phyloP scores from a whole-genome alignment of 441 rosid species.

The Raphanus hybrid region DNA sequence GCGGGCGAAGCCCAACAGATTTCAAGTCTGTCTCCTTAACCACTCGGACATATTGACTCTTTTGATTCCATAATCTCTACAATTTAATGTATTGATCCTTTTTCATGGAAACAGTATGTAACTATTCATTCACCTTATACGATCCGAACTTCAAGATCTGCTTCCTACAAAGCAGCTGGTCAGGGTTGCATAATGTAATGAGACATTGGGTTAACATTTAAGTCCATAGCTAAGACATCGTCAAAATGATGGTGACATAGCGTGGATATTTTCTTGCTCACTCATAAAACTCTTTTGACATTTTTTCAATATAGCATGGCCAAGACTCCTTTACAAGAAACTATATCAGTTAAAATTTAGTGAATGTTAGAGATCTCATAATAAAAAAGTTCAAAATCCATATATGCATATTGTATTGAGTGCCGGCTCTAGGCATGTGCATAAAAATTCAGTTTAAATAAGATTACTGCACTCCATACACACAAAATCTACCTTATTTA shows the following conservation, averaged over 20 bases:
- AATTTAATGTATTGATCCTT: too few species aligned
- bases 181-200: background rate
- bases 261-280: background rate
- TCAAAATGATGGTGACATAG: background rate
- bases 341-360: background rate
- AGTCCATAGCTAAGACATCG: background rate
- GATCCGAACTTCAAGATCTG: background rate
- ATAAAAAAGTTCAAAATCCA: too few species aligned
- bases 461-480: too few species aligned
- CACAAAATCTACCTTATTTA: too few species aligned
- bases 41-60: constrained; percentile 97
- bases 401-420: too few species aligned
- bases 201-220: background rate
- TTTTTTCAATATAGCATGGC: background rate
- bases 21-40: constrained; percentile 99
- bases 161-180: background rate
- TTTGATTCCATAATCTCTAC: background rate
- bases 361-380: background rate
- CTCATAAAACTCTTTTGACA: background rate
- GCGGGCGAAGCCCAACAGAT: constrained; percentile 98
- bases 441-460: too few species aligned
- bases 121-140: too few species aligned
- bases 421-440: too few species aligned
- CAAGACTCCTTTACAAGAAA: background rate
- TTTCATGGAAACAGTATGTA: too few species aligned